These are phyloP conservation scores for Raphanus raphanistrum DNA, from an alignment of 345 rosid genomes.

Conservation along the genomic window DNA sequence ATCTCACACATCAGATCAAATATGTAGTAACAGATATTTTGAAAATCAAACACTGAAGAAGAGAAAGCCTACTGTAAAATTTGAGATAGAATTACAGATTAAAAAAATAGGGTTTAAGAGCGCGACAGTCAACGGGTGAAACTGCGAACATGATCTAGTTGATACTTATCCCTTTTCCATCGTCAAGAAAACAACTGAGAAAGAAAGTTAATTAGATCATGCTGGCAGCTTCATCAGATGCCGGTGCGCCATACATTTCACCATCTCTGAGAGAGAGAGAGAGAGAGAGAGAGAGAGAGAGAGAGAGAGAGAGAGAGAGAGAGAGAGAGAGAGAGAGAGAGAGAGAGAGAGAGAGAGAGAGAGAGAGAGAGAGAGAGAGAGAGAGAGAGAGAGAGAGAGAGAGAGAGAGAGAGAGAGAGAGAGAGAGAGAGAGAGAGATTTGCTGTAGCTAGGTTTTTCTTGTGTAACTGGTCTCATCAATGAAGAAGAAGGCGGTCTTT, in stretches of 20 bases:
- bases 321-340: not conserved
- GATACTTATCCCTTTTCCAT: conserved; percentile 36
- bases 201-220: conserved; percentile 72
- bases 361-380: not conserved
- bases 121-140: conserved; percentile 79
- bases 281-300: not conserved
- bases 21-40: not conserved
- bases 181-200: not conserved
- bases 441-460: conserved; percentile 24
- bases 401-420: not conserved
- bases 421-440: not conserved
- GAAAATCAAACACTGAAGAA: not conserved
- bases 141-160: conserved; percentile 89
- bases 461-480: conserved; percentile 19
- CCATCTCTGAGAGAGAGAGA: not conserved
- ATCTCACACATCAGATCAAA: not conserved
- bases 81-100: not conserved
- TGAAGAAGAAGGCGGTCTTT: conserved; percentile 30
- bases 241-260: conserved; percentile 46
- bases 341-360: not conserved
- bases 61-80: conserved; percentile 13
- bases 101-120: not conserved
- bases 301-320: not conserved
- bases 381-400: not conserved
- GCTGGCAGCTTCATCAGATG: conserved; percentile 99